Conservation (phyloP, 129 eudicot species). For the Helichrysum umbraculigerum region DNA sequence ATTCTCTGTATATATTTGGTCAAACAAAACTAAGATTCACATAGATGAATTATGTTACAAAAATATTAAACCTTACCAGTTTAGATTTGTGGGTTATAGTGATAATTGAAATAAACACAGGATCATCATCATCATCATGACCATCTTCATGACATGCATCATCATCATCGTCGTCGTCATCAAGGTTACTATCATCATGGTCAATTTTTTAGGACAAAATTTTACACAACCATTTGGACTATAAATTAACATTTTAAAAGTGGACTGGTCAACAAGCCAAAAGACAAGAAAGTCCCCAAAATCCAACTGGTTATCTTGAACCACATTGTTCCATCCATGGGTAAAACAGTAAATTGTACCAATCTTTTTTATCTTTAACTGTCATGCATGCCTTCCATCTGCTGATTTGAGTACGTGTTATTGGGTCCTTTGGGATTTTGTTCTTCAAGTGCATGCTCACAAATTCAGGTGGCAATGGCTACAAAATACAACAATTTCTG, state of each 20-base stretch:
- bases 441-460: conserved; percentile 15
- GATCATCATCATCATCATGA: background rate
- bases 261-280: conserved; percentile 18
- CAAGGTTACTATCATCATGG: background rate
- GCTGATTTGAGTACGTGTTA: background rate
- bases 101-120: background rate
- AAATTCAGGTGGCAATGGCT: conserved; percentile 22
- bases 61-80: conserved; percentile 11
- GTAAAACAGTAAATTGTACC: conserved; percentile 1
- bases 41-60: background rate
- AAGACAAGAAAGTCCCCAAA: conserved; percentile 26
- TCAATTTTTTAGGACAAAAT: background rate
- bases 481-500: background rate
- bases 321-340: conserved; percentile 30
- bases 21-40: too few species aligned
- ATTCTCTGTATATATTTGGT: too few species aligned
- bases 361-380: background rate
- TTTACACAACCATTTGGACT: conserved; percentile 27
- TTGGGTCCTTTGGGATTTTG: conserved; percentile 20
- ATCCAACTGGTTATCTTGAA: conserved; percentile 16
- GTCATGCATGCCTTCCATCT: conserved; percentile 22
- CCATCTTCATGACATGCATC: background rate
- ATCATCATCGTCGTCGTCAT: background rate
- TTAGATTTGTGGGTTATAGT: background rate
- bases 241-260: conserved; percentile 9